Evolutionary conservation across 192 early-diverging fungal genomes (phyloP), one percentile per base, ranked within the genome.

Genomic region (Backusella tuberculispora): DNA sequence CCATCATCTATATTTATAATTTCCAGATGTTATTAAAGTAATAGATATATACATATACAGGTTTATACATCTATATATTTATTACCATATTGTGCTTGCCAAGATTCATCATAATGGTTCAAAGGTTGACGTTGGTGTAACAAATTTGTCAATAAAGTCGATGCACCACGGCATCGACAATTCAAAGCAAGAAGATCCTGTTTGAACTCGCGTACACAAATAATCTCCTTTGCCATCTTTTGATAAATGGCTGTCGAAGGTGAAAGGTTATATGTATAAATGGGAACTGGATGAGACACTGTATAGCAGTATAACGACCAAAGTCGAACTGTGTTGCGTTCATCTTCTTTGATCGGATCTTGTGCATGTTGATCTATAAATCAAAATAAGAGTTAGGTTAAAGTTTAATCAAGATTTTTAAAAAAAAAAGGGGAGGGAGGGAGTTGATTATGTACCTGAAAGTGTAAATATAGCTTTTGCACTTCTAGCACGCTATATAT

Each of bases 241-340:
- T 89, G 89, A 68, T 86, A 88, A n/a, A 83, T 73, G 17, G 85
- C 85, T 8, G 90, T 90, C 29, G 88, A 86, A 10, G 90, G 88
- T 38, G 89, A 75, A 8, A 91, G 72, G 45, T 90, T 92, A 71
- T 87, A 86, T 0, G 89, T 85, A 46, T 83, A 93, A 0, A 93
- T 77, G 15, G 88, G 86, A 3, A 86, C 83, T 21, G 83, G 63
- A 44, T 71, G 47, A 45, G 34, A 63, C 4, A 88, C 86, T 2
- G 90, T 88, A 69, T 87, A 86, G 40, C 81, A 79, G 40, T 90
- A 87, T 26, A 93, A 75, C 1, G 90, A 87, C 92, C 90, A 93
- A 10, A 89, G 80, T 5, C 90, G 71, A 4, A 92, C 79, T 4
- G 90, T 91, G 53, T 91, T 93, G 72, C 87, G 80, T 44, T 91